Evolutionary conservation across 108 stramenopile genomes (phyloP), one percentile per base, ranked within the genome.

Genomic region (Seminavis robusta): DNA sequence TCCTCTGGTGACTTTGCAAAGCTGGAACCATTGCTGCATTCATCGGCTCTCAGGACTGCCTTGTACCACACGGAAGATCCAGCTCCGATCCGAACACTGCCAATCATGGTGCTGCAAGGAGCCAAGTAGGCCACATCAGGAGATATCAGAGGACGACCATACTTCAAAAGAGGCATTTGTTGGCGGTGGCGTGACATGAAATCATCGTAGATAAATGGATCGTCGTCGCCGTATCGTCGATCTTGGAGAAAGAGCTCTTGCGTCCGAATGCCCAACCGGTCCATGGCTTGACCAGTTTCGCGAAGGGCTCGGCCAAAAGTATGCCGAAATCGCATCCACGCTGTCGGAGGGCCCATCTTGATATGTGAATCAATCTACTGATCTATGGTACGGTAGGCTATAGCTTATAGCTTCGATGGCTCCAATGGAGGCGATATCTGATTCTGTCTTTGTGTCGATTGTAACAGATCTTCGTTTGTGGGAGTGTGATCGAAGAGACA

Each of bases 251-350:
- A 42, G 33, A 88, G 73, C 19, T 48, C 37, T 24, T 67, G 49
- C 11, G 79, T 86, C 30, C 78, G 58, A 7, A 88, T 40, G 17
- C 88, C 92, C 24, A 77, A 70, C 7, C 92, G 73, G 46, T 94
- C 92, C 51, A 94, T 38, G 21, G 80, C 80, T 69, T 90, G 92
- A 31, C 88, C 92, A 7, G 88, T 90, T 70, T 94, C 92, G 29
- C 92, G 82, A 9, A 94, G 65, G 19, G 86, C 86, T 15, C 88
- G 77, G 10, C 84, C 81, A 30, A 94, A 48, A 17, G 75, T 71
- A 42, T 94, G 88, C 33, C 87, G 77, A 20, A 88, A 21, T 4
- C 67, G 60, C 42, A 73, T 64, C 41, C 69, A 41, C 13, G 83
- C 46, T 32, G 81, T 72, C 19, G 81, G 87, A n/a, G 52, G 37